Evolutionary conservation across 2,329 filamentous ascomycete genomes (phyloP), one percentile per base, ranked within the genome.

Genomic region (Xylaria sp.): DNA sequence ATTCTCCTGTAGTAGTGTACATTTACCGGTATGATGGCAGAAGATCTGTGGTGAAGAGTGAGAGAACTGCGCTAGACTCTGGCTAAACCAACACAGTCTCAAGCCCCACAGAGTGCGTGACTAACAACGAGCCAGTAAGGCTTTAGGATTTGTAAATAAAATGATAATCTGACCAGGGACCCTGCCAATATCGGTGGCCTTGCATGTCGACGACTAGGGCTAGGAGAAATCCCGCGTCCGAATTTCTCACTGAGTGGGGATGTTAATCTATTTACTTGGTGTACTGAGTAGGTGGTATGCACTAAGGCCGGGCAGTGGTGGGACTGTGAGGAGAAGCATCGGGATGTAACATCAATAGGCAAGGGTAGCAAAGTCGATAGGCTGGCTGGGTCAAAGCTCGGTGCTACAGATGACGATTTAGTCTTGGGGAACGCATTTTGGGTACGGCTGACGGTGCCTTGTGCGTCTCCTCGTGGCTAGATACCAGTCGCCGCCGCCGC

Each of bases 21-120:
- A 37, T 37, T 37, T 11, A 37, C n/a, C n/a, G n/a, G n/a, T n/a
- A n/a, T n/a, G n/a, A 15, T 37, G 12, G 12, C 3, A 37, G 7
- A 17, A 23, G 12, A 47, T 31, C 28, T 31, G 28, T 31, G 55
- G 17, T 19, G 9, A 37, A 35, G 28, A 46, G 28, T 19, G 31
- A n/a, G n/a, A 8, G n/a, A 9, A 37, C 15, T 54, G 17, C 37
- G 8, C 37, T 47, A 50, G 42, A 49, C 38, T 50, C n/a, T 47
- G 33, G 37, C 17, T 57, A 38, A 52, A 57, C 45, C 56, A 43
- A 56, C 53, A 45, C 51, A 37, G 47, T 38, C 42, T 55, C 40
- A 52, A 57, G 57, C 58, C 51, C 40, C 57, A 52, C 47, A 42
- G 65, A 60, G 67, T 68, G 66, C 69, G 70, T 72, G 70, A 71